These are phyloP conservation scores for Yarrowia sp. DNA, from an alignment of 805 yeast genomes.

Conservation along the genomic window DNA sequence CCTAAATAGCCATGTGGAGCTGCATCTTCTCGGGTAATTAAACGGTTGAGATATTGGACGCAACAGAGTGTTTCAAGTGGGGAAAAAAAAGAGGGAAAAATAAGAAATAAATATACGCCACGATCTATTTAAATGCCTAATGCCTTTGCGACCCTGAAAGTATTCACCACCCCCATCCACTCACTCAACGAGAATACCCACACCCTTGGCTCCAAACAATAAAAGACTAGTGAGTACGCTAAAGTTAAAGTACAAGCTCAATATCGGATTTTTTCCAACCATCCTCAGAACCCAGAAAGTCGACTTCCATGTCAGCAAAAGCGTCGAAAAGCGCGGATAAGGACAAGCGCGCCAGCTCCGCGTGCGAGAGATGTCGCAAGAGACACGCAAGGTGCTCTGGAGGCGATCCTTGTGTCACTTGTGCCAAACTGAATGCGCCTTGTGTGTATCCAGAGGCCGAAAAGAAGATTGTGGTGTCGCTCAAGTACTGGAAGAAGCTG, in stretches of 20 bases:
- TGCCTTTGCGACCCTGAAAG: too few species aligned
- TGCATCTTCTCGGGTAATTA: neutral
- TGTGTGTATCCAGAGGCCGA: slow-evolving; percentile 35
- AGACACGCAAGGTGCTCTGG: slow-evolving; percentile 34
- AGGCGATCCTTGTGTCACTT: slow-evolving; percentile 30
- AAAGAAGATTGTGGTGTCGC: slow-evolving; percentile 33
- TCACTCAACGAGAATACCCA: too few species aligned
- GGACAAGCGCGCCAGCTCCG: slow-evolving; percentile 27
- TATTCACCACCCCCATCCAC: too few species aligned
- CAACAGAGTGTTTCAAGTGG: neutral
- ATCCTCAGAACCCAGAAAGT: too few species aligned
- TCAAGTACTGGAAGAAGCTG: slow-evolving; percentile 31
- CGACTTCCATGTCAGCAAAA: neutral
- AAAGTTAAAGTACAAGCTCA: too few species aligned
- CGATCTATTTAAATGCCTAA: too few species aligned
- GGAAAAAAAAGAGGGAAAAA: neutral
- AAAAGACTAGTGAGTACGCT: too few species aligned
- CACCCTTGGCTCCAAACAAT: too few species aligned
- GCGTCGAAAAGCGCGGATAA: slow-evolving; percentile 6
- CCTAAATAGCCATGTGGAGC: neutral
- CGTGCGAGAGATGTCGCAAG: slow-evolving; percentile 35
- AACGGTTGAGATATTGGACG: neutral
- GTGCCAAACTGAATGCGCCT: slow-evolving; percentile 28
- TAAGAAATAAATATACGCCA: too few species aligned
- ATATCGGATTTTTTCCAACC: too few species aligned